These are phyloP conservation scores for Myrica gale DNA, from an alignment of 306 rosid genomes.

Conservation along the genomic window DNA sequence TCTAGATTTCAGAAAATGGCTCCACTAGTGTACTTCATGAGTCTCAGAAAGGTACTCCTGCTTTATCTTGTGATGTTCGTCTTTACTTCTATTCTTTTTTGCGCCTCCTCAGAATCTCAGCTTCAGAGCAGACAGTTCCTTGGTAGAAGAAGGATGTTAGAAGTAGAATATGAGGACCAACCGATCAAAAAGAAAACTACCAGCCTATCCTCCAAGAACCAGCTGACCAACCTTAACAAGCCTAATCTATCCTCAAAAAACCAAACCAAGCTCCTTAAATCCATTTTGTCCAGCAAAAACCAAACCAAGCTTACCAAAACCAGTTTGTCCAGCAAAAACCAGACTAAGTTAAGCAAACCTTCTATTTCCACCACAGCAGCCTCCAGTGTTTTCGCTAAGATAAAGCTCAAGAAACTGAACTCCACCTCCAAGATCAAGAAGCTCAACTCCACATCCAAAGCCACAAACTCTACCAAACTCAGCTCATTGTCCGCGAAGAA, in stretches of 20 bases:
- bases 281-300: constrained; percentile 26
- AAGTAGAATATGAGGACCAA: constrained; percentile 16
- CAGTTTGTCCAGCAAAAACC: constrained; percentile 17
- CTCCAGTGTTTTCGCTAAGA: constrained; percentile 24
- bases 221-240: constrained; percentile 37
- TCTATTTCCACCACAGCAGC: constrained; percentile 18
- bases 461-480: constrained; percentile 41
- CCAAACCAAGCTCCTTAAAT: constrained; percentile 56
- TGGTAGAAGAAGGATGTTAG: constrained; percentile 47
- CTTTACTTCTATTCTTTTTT: constrained; percentile 4
- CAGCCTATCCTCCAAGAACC: constrained; percentile 46
- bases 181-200: constrained; percentile 46
- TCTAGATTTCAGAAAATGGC: constrained; percentile 50
- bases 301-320: constrained; percentile 27
- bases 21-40: constrained; percentile 36
- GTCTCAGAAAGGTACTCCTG: constrained; percentile 40
- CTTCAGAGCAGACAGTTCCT: constrained; percentile 21
- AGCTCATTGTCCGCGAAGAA: constrained; percentile 38
- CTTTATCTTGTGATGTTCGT: constrained; percentile 37
- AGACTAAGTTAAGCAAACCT: constrained; percentile 25
- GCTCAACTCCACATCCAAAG: constrained; percentile 54
- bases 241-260: constrained; percentile 41
- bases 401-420: constrained; percentile 50
- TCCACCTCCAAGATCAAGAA: constrained; percentile 55
- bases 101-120: constrained; percentile 40